phyloP scores from a whole-genome alignment of 345 rosid species.

The Draba incana region DNA sequence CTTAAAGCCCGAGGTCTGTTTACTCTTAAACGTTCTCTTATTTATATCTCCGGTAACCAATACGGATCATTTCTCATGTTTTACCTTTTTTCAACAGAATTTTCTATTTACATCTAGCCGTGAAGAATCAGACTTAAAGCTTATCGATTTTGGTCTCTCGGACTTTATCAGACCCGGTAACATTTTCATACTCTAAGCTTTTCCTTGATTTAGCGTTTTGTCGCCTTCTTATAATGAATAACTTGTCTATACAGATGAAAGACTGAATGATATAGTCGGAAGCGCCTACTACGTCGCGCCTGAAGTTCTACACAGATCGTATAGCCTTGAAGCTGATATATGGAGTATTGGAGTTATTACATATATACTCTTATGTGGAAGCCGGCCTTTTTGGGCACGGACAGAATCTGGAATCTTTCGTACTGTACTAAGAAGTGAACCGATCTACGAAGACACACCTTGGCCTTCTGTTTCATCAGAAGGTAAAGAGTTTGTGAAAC shows the following conservation, averaged over 20 bases:
- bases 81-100: slow-evolving; percentile 53
- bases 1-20: slow-evolving; percentile 77
- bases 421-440: slow-evolving; percentile 75
- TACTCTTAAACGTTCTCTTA: neutral
- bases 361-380: slow-evolving; percentile 80
- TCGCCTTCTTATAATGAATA: neutral
- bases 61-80: neutral
- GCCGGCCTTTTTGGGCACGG: slow-evolving; percentile 89
- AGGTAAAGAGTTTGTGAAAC: slow-evolving; percentile 81
- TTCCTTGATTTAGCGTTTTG: neutral
- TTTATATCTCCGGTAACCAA: neutral
- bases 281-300: slow-evolving; percentile 91
- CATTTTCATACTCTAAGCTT: slow-evolving; percentile 3
- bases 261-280: slow-evolving; percentile 85
- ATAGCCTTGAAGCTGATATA: slow-evolving; percentile 78
- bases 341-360: slow-evolving; percentile 89
- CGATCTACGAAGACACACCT: slow-evolving; percentile 72
- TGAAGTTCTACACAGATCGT: slow-evolving; percentile 86
- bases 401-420: slow-evolving; percentile 90
- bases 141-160: slow-evolving; percentile 87
- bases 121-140: slow-evolving; percentile 76
- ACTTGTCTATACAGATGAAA: slow-evolving; percentile 55
- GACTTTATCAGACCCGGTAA: slow-evolving; percentile 83
- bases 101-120: slow-evolving; percentile 65
- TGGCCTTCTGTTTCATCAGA: slow-evolving; percentile 80